A percentile compares a stretch with the other conserved stretches of the same genome.
These are phyloP conservation scores for Tinospora cordifolia DNA, from an alignment of 164 flowering plant species.

Conservation along the genomic window DNA sequence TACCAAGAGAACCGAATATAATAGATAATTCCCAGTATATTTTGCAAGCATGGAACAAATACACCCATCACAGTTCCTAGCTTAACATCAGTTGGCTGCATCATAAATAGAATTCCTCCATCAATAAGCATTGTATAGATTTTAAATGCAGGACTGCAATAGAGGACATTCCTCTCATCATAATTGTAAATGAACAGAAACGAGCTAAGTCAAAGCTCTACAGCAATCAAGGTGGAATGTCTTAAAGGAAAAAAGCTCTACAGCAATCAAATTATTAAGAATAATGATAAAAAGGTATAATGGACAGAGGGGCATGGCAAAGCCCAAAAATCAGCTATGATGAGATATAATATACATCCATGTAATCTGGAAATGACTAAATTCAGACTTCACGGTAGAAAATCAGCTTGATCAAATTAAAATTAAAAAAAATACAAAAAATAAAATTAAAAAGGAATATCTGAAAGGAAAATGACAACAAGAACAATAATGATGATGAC, in stretches of 20 bases:
- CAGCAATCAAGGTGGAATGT: neutral
- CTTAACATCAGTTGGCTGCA: slow-evolving; percentile 59
- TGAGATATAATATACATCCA: no score
- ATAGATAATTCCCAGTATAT: slow-evolving; percentile 93
- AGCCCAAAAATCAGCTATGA: no score
- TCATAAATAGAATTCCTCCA: slow-evolving; percentile 7
- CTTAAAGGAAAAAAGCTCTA: neutral
- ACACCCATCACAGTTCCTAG: slow-evolving; percentile 98
- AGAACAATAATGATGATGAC: no score
- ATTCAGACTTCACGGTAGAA: no score
- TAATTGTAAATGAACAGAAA: neutral
- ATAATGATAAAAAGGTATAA: no score
- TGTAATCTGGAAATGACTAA: no score
- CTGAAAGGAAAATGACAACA: no score
- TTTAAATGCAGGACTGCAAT: slow-evolving; percentile 4
- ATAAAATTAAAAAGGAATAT: no score
- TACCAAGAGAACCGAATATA: slow-evolving; percentile 98
- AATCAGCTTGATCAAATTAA: no score
- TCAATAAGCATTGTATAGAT: slow-evolving; percentile 6
- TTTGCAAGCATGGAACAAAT: slow-evolving; percentile 94
- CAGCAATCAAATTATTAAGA: no score
- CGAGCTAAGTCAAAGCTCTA: neutral
- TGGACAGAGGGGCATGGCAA: no score
- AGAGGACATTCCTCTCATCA: slow-evolving; percentile 5
- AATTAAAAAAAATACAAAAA: no score